Evolutionary conservation across 306 rosid genomes (phyloP).

Genomic region (Vigna mungo): DNA sequence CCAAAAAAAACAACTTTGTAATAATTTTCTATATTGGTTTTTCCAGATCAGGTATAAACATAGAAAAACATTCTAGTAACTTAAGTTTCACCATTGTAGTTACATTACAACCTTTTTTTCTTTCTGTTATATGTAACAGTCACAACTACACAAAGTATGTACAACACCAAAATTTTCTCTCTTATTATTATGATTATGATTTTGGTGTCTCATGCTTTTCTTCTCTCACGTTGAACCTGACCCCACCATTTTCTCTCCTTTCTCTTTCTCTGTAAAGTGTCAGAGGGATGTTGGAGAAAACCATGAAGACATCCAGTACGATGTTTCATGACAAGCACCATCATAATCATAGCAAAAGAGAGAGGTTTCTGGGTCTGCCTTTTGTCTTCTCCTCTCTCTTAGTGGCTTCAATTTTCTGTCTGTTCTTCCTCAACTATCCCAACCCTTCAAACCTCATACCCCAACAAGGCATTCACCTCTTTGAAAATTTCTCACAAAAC

Average conservation of each 20-base stretch:
- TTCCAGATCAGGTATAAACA: neutral
- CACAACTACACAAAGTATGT: too few species aligned
- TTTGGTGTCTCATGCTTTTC: constrained; percentile 35
- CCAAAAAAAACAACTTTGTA: neutral
- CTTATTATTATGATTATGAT: too few species aligned
- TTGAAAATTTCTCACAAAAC: constrained; percentile 35
- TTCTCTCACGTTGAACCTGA: constrained; percentile 26
- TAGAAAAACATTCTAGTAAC: too few species aligned
- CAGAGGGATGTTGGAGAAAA: constrained; percentile 33
- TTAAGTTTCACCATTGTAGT: too few species aligned
- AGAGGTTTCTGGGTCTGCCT: constrained; percentile 52
- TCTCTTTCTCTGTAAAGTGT: neutral
- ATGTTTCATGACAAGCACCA: constrained; percentile 46
- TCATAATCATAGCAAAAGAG: constrained; percentile 47
- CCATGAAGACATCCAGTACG: constrained; percentile 50
- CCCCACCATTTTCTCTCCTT: constrained; percentile 17
- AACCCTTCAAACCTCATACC: constrained; percentile 47
- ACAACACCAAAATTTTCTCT: too few species aligned
- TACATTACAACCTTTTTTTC: too few species aligned
- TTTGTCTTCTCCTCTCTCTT: constrained; percentile 56
- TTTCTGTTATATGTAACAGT: too few species aligned
- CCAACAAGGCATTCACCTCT: constrained; percentile 40
- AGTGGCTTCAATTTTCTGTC: constrained; percentile 52
- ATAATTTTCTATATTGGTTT: neutral
- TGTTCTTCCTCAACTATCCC: constrained; percentile 60